These are phyloP conservation scores for Dendrocalamus sinicus DNA, from an alignment of 176 grass and related monocot species.

Conservation along the genomic window DNA sequence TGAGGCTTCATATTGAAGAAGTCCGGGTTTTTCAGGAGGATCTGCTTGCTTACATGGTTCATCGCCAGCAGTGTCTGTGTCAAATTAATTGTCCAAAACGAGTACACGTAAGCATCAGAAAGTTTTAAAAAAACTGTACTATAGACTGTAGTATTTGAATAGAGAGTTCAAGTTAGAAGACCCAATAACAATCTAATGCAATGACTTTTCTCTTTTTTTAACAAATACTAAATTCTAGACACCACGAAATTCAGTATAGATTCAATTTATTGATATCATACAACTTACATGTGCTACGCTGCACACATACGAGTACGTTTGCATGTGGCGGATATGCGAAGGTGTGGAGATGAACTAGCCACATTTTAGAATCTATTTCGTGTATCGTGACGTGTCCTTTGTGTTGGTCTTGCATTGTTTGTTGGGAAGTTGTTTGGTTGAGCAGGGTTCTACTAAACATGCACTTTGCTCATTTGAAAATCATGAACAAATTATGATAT, in stretches of 20 bases:
- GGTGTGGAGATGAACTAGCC: neutral
- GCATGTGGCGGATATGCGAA: neutral
- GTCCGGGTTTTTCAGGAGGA: constrained; percentile 38
- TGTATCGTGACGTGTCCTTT: neutral
- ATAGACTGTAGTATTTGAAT: neutral
- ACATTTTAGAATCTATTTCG: neutral
- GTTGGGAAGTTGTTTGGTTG: no score
- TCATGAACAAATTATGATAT: neutral
- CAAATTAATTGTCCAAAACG: neutral
- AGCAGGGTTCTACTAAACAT: no score
- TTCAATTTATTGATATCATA: neutral
- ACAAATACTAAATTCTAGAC: neutral
- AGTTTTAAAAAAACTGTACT: no score
- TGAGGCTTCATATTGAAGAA: constrained; percentile 45
- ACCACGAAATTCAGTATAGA: neutral
- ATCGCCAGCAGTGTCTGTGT: constrained; percentile 62
- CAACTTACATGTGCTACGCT: neutral
- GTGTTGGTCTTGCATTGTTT: neutral
- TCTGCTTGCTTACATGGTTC: constrained; percentile 61
- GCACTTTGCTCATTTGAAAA: neutral
- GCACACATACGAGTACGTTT: neutral
- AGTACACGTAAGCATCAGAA: neutral
- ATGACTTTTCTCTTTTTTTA: neutral
- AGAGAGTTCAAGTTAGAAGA: neutral
- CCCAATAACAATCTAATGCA: neutral